A percentile compares a stretch with the other conserved stretches of the same genome.
Evolutionary conservation across 108 stramenopile species (phyloP).

Genomic region (Cyclostephanos invisitatus): DNA sequence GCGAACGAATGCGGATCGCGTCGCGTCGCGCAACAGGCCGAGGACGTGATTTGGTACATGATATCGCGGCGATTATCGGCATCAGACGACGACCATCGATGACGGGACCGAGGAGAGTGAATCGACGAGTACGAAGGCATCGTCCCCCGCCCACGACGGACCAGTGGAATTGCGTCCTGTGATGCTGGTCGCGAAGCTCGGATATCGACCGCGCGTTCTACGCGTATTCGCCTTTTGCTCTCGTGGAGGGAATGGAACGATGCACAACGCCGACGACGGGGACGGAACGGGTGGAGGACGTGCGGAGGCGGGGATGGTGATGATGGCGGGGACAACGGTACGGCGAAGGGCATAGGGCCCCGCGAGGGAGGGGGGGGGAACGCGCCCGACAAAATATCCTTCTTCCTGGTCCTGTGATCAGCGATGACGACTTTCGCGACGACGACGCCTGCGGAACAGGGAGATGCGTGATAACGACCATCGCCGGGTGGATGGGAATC

Average conservation of each 20-base stretch:
- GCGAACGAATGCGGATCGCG: conserved; percentile 27
- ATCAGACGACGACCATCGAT: neutral
- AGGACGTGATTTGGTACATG: conserved; percentile 46
- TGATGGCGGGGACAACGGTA: neutral
- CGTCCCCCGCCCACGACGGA: conserved; percentile 24
- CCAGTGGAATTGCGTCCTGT: conserved; percentile 43
- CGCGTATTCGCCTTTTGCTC: conserved; percentile 25
- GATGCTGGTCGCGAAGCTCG: conserved; percentile 37
- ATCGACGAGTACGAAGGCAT: neutral
- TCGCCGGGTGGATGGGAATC: neutral
- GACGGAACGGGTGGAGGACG: neutral
- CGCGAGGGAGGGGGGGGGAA: neutral
- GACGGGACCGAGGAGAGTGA: neutral
- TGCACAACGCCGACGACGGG: neutral
- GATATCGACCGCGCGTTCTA: conserved; percentile 35
- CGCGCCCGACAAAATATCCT: conserved; percentile 16
- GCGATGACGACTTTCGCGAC: conserved; percentile 4
- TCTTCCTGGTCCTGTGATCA: conserved; percentile 11
- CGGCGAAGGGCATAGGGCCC: neutral
- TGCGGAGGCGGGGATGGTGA: neutral
- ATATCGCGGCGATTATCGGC: conserved; percentile 13
- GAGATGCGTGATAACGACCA: conserved; percentile 7
- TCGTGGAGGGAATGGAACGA: conserved; percentile 38
- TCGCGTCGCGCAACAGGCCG: conserved; percentile 30
- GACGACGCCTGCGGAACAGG: conserved; percentile 7